Conservation (phyloP, 2,329 filamentous ascomycete species). For the Ophiocordyceps sinensis region DNA sequence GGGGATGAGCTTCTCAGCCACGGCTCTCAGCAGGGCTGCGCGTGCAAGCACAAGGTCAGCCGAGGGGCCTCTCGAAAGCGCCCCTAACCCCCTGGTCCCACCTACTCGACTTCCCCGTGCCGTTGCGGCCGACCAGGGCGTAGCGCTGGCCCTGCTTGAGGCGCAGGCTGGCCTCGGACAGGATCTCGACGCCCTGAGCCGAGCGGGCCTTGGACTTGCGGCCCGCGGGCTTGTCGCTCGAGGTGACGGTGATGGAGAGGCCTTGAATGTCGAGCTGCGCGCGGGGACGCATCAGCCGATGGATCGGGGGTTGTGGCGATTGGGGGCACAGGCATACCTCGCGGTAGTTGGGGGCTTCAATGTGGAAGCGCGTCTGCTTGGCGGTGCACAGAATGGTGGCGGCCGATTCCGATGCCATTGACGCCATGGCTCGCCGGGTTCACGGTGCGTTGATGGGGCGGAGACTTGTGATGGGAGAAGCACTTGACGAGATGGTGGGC, state of each 20-base stretch:
- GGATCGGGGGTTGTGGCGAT: too few relatives aligned
- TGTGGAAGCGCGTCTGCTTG: conserved; percentile 54
- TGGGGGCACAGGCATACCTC: conserved; percentile 27
- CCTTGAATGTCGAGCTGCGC: conserved; percentile 54
- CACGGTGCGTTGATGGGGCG: neutral
- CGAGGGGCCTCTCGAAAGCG: neutral
- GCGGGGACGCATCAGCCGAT: too few relatives aligned
- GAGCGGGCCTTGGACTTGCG: conserved; percentile 30
- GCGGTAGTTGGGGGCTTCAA: conserved; percentile 35
- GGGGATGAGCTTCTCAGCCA: conserved; percentile 65
- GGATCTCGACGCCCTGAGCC: conserved; percentile 45
- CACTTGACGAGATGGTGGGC: too few relatives aligned
- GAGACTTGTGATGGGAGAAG: neutral
- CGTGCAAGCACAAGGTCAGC: neutral
- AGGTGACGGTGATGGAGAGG: conserved; percentile 51
- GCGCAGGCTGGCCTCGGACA: conserved; percentile 54
- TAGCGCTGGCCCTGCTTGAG: conserved; percentile 63
- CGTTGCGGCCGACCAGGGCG: conserved; percentile 67
- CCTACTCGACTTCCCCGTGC: conserved; percentile 68
- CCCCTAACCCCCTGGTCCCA: neutral
- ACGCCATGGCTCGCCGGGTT: conserved; percentile 22
- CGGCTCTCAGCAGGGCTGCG: conserved; percentile 54
- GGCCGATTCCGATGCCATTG: conserved; percentile 33
- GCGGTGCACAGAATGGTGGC: conserved; percentile 46
- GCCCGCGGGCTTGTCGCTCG: conserved; percentile 14